Evolutionary conservation across 2,329 filamentous ascomycete species (phyloP).

Genomic region (Chaetomium sp.): DNA sequence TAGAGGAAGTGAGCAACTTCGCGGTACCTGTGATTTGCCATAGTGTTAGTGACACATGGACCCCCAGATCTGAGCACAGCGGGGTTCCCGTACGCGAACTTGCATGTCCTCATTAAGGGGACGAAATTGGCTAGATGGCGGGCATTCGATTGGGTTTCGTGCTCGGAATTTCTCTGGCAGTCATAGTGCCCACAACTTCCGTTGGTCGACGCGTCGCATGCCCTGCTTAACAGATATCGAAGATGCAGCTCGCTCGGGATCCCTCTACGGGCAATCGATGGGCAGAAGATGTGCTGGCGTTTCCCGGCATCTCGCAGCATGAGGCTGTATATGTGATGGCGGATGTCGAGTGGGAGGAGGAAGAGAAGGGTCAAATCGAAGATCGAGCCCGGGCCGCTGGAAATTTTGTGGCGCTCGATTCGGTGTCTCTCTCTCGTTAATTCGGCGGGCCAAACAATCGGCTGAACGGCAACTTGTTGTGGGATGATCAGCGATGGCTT

Average conservation of each 20-base stretch:
- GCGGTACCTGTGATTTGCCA: conserved; percentile 15
- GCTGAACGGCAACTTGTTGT: not conserved
- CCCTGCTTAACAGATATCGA: not conserved
- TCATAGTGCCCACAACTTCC: not conserved
- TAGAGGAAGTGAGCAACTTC: conserved; percentile 23
- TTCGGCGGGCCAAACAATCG: conserved; percentile 1
- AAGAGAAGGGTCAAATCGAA: conserved; percentile 13
- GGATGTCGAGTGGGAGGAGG: conserved; percentile 21
- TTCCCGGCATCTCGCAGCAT: conserved; percentile 19
- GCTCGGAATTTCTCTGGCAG: not conserved
- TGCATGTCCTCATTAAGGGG: conserved; percentile 8
- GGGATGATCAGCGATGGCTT: not conserved
- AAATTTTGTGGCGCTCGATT: not conserved
- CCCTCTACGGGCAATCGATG: conserved; percentile 15
- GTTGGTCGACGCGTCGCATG: not conserved
- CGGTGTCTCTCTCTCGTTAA: not conserved
- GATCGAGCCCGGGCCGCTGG: not conserved
- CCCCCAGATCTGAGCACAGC: not conserved
- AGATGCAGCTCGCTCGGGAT: conserved; percentile 18
- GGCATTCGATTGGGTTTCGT: not conserved
- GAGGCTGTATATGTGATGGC: conserved; percentile 22
- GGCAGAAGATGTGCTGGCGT: conserved; percentile 24
- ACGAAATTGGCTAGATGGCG: not conserved
- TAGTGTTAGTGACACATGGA: not conserved
- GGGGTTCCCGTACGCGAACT: not conserved